Evolutionary conservation across 768 basidiomycete genomes (phyloP).

Genomic region (Boletus vinaceobasis): DNA sequence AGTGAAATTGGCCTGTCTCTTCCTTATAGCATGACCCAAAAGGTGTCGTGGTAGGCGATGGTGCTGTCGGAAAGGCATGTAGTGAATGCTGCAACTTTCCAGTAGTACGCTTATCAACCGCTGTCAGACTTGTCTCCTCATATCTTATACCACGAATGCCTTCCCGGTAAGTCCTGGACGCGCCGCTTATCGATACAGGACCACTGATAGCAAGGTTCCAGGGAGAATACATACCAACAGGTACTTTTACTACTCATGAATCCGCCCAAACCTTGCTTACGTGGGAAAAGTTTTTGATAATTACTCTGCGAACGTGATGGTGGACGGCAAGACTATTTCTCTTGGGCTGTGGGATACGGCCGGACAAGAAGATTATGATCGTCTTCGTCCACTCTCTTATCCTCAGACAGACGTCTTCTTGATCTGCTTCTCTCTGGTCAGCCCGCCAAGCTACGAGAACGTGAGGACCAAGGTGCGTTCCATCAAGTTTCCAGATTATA

Average conservation of each 20-base stretch:
- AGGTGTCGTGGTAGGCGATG: conserved; percentile 99
- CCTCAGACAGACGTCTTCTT: conserved; percentile 99
- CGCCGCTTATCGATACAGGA: conserved; percentile 8
- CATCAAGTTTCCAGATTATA: background rate
- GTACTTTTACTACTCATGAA: conserved; percentile 37
- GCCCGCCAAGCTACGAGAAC: conserved; percentile 98
- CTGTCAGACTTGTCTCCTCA: conserved; percentile 90
- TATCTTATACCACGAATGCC: conserved; percentile 98
- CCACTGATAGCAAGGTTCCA: conserved; percentile 33
- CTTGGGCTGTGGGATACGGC: conserved; percentile 99
- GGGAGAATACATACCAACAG: conserved; percentile 97
- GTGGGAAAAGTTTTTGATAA: conserved; percentile 84
- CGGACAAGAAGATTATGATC: conserved; percentile 98
- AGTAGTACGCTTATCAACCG: conserved; percentile 12
- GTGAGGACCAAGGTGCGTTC: conserved; percentile 87
- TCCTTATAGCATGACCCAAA: conserved; percentile 31
- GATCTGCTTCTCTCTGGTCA: conserved; percentile 98
- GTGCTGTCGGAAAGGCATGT: conserved; percentile 94
- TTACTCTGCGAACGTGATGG: conserved; percentile 98
- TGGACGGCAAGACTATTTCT: conserved; percentile 97
- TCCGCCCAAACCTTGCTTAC: conserved; percentile 8
- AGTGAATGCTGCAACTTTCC: conserved; percentile 2
- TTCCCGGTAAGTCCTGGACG: conserved; percentile 68
- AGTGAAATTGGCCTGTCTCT: conserved; percentile 10
- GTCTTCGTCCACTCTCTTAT: conserved; percentile 95